phyloP scores from a whole-genome alignment of 208 protist genomes.

The Leishmania arabica region DNA sequence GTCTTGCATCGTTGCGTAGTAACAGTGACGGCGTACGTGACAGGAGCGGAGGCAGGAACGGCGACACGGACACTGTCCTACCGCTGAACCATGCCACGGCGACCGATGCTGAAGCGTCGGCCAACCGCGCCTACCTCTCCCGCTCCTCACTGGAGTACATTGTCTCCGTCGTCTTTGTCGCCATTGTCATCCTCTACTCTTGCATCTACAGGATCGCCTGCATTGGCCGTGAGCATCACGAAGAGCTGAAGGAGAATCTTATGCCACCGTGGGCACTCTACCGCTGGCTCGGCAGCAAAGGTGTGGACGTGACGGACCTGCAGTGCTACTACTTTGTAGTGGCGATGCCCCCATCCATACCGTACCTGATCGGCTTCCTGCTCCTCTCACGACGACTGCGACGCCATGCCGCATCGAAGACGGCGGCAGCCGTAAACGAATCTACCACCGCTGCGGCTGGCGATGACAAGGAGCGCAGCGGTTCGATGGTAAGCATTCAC shows the following conservation, averaged over 20 bases:
- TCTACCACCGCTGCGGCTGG: background rate
- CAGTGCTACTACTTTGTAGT: slow-evolving; percentile 72
- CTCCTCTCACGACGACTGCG: slow-evolving; percentile 33
- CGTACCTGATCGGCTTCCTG: slow-evolving; percentile 47
- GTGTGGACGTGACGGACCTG: slow-evolving; percentile 59
- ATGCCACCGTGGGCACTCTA: slow-evolving; percentile 45
- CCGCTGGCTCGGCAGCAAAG: slow-evolving; percentile 51
- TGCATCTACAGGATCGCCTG: slow-evolving; percentile 35
- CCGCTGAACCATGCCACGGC: slow-evolving; percentile 1
- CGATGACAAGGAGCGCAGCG: background rate
- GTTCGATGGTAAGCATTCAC: background rate
- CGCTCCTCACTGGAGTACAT: slow-evolving; percentile 45
- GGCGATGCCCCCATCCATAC: slow-evolving; percentile 38
- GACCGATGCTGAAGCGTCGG: background rate
- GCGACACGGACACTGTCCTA: background rate
- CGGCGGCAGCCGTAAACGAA: background rate
- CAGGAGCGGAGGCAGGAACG: background rate
- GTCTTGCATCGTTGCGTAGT: background rate
- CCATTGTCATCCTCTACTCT: slow-evolving; percentile 30
- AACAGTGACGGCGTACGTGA: background rate
- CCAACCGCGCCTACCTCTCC: slow-evolving; percentile 30
- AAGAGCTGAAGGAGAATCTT: slow-evolving; percentile 38
- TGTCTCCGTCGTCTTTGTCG: slow-evolving; percentile 25
- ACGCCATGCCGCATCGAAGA: background rate
- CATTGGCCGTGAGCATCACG: slow-evolving; percentile 33